Percentiles rank a stretch among this genome's conserved stretches.
These are phyloP conservation scores for Colletotrichum lindemuthianum DNA, from an alignment of 2,329 filamentous ascomycete genomes.

Conservation along the genomic window DNA sequence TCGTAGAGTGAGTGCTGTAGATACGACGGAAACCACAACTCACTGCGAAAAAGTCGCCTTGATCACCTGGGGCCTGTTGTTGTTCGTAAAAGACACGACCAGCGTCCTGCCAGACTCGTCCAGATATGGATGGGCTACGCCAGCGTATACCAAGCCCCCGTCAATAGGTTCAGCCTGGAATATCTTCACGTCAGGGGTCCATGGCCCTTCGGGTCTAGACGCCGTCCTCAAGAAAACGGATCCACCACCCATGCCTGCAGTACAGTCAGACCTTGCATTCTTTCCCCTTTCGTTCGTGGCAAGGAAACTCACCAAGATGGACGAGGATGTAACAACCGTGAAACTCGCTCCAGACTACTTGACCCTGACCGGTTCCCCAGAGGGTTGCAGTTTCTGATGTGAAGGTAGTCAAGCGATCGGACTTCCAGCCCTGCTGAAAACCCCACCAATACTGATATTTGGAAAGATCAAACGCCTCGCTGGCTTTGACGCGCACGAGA, in stretches of 20 bases:
- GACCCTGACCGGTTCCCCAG: slow-evolving; percentile 50
- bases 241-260: slow-evolving; percentile 18
- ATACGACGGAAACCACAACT: neutral
- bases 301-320: slow-evolving; percentile 38
- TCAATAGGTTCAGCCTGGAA: slow-evolving; percentile 47
- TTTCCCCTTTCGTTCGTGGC: fast-evolving
- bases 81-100: slow-evolving; percentile 52
- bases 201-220: slow-evolving; percentile 47
- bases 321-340: slow-evolving; percentile 50
- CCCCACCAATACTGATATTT: slow-evolving; percentile 56
- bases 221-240: slow-evolving; percentile 41
- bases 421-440: slow-evolving; percentile 48
- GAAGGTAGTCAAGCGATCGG: slow-evolving; percentile 43
- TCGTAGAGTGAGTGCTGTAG: neutral
- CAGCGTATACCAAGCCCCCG: slow-evolving; percentile 48
- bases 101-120: slow-evolving; percentile 48
- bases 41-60: slow-evolving; percentile 42
- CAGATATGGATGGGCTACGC: slow-evolving; percentile 50
- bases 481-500: slow-evolving; percentile 47
- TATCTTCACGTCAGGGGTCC: slow-evolving; percentile 48
- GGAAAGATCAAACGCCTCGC: slow-evolving; percentile 47
- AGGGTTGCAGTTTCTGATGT: slow-evolving; percentile 49
- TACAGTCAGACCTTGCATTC: neutral
- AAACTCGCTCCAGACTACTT: slow-evolving; percentile 48
- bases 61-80: slow-evolving; percentile 50